These are phyloP conservation scores for Epichloe festucae DNA, from an alignment of 2,329 filamentous ascomycete species.

Conservation along the genomic window DNA sequence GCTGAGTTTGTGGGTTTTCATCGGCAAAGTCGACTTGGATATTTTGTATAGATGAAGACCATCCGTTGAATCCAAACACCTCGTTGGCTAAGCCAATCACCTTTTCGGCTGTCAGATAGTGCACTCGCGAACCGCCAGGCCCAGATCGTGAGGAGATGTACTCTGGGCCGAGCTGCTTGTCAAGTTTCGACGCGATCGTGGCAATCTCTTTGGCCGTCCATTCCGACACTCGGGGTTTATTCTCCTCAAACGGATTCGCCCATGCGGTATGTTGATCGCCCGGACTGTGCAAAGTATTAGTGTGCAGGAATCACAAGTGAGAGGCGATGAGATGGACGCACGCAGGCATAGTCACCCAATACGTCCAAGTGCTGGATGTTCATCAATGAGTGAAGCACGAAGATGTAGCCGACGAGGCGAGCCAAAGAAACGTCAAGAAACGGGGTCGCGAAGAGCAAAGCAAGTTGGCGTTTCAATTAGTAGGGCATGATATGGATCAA, in stretches of 20 bases:
- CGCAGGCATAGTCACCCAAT: conserved; percentile 27
- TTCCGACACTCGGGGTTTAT: conserved; percentile 52
- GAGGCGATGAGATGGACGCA: conserved; percentile 16
- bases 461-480: not conserved
- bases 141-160: conserved; percentile 83
- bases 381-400: not conserved
- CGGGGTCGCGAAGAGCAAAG: not conserved
- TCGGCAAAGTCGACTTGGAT: conserved; percentile 94
- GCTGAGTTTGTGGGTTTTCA: conserved; percentile 64
- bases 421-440: not conserved
- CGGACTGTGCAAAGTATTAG: conserved; percentile 33
- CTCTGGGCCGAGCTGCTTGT: conserved; percentile 90
- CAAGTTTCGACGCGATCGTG: conserved; percentile 70
- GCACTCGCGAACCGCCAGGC: conserved; percentile 71
- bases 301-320: not conserved
- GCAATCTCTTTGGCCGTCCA: conserved; percentile 89
- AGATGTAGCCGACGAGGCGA: not conserved
- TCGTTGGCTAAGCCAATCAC: conserved; percentile 91
- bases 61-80: conserved; percentile 93
- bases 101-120: conserved; percentile 94
- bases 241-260: conserved; percentile 72
- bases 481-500: not conserved
- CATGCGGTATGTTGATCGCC: conserved; percentile 50
- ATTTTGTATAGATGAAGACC: conserved; percentile 91
- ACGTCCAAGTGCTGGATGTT: not conserved